Percentiles rank a stretch among this genome's conserved stretches.
phyloP scores from a whole-genome alignment of 2,329 filamentous ascomycete genomes.

The Cadophora sp. region DNA sequence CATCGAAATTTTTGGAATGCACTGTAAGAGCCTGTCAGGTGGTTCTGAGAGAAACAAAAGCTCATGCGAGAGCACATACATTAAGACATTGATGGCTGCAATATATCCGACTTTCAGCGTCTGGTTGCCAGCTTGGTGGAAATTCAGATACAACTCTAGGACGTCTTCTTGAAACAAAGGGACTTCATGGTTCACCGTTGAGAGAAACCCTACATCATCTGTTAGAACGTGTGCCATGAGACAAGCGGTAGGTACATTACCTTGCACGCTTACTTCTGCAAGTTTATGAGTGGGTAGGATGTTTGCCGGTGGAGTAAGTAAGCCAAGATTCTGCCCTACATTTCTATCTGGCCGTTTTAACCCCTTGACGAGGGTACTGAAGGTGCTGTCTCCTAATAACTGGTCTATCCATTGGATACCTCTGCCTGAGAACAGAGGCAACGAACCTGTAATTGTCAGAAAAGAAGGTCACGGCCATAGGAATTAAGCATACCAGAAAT shows the following conservation, averaged over 20 bases:
- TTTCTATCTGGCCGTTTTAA: not conserved
- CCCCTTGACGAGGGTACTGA: constrained; percentile 12
- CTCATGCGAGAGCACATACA: not conserved
- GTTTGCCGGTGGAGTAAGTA: not conserved
- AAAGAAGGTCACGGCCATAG: not conserved
- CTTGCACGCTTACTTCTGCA: constrained; percentile 8
- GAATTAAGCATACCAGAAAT: not conserved
- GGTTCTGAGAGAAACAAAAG: no score
- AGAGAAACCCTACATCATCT: not conserved
- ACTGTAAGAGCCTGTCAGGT: constrained; percentile 1
- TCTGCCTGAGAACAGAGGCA: constrained; percentile 7
- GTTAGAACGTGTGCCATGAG: not conserved
- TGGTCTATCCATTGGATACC: constrained; percentile 9
- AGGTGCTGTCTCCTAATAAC: not conserved
- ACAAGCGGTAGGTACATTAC: not conserved
- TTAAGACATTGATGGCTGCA: constrained; percentile 12
- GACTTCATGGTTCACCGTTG: not conserved
- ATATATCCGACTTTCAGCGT: constrained; percentile 3
- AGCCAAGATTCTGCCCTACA: not conserved
- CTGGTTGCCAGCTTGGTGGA: not conserved
- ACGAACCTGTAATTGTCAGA: not conserved
- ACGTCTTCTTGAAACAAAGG: constrained; percentile 9
- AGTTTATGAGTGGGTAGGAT: constrained; percentile 2
- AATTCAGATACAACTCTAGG: not conserved
- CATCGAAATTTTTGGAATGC: constrained; percentile 12